Conservation (phyloP, 306 rosid genomes). For the Malus asiatica region DNA sequence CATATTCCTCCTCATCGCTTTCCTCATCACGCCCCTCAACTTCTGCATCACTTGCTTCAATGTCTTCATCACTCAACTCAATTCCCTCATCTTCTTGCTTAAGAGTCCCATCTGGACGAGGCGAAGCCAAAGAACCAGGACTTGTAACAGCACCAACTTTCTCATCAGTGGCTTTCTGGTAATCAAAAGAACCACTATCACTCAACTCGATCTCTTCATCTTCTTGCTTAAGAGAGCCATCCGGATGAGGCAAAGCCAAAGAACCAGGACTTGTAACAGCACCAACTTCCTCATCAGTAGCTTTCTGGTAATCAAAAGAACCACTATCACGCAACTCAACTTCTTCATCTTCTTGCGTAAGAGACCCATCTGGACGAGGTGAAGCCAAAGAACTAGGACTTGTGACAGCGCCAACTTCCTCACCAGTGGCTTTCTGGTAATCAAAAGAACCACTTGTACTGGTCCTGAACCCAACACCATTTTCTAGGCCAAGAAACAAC, state of each 20-base stretch:
- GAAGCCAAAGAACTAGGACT: neutral
- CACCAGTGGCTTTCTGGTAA: conserved; percentile 1
- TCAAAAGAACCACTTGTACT: conserved; percentile 16
- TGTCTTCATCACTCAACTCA: conserved; percentile 11
- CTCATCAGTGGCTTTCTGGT: conserved; percentile 10
- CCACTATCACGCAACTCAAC: too few species aligned
- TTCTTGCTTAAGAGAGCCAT: neutral
- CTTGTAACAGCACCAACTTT: conserved; percentile 5
- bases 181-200: conserved; percentile 17
- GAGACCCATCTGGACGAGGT: neutral
- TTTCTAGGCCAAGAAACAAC: conserved; percentile 19
- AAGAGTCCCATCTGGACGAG: neutral
- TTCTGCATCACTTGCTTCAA: conserved; percentile 13
- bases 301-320: too few species aligned
- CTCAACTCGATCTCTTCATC: conserved; percentile 11
- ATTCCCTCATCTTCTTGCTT: conserved; percentile 9
- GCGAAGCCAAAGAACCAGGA: conserved; percentile 2
- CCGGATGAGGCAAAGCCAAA: neutral
- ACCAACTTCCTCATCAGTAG: too few species aligned
- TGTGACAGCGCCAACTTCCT: conserved; percentile 13
- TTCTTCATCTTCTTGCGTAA: too few species aligned
- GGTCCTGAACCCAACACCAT: neutral
- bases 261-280: too few species aligned
- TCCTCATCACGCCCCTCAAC: neutral
- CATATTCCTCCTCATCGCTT: conserved; percentile 11